Evolutionary conservation across 192 early-diverging fungal species (phyloP).

Genomic region (Polychytrium aggregatum): DNA sequence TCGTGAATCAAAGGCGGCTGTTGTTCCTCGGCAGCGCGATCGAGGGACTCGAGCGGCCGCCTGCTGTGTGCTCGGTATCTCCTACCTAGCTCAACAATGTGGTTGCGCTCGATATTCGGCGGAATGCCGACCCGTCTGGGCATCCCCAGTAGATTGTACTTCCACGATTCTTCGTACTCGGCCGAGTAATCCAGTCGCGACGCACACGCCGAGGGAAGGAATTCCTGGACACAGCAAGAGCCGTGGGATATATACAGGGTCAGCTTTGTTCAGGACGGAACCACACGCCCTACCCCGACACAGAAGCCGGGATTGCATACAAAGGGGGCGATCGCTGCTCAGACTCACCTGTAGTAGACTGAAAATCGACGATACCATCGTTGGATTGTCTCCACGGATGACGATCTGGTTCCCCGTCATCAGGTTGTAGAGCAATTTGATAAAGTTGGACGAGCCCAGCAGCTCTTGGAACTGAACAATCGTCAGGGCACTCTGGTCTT

Average conservation of each 20-base stretch:
- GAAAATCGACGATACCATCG: slow-evolving; percentile 1
- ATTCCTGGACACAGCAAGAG: too few species aligned
- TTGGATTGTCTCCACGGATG: not conserved
- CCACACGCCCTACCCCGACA: not conserved
- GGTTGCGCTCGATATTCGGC: not conserved
- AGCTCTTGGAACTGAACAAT: not conserved
- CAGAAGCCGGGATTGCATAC: too few species aligned
- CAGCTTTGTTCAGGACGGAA: not conserved
- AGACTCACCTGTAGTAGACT: slow-evolving; percentile 1
- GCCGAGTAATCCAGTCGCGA: not conserved
- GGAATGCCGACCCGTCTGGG: not conserved
- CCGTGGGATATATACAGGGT: too few species aligned
- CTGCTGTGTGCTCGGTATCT: too few species aligned
- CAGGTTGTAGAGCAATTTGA: not conserved
- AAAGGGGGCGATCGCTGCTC: too few species aligned
- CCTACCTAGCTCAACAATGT: not conserved
- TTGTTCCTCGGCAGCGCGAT: too few species aligned
- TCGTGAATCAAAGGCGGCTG: too few species aligned
- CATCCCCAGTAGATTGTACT: slow-evolving; percentile 7
- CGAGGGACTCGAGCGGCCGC: too few species aligned
- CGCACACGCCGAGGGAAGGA: slow-evolving; percentile 2
- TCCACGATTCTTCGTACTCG: slow-evolving; percentile 7
- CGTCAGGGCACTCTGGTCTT: too few species aligned
- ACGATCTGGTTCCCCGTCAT: slow-evolving; percentile 7
- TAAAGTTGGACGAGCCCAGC: not conserved